Evolutionary conservation across 2,329 filamentous ascomycete genomes (phyloP).

Genomic region (Ascochyta pisi): DNA sequence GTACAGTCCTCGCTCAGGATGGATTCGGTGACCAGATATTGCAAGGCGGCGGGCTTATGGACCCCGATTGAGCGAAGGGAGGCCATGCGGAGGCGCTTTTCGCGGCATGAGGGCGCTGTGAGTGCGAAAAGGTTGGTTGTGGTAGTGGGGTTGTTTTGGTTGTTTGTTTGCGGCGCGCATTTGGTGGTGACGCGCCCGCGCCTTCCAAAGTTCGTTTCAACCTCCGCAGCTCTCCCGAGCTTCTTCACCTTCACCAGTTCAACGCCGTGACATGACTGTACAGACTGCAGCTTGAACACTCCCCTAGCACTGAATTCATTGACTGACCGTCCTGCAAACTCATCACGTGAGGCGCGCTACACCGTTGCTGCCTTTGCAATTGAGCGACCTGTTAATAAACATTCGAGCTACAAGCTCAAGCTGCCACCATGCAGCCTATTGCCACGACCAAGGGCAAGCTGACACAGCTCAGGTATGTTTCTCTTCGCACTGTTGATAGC

Average conservation of each 20-base stretch:
- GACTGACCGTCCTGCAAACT: not conserved
- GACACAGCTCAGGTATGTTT: slow-evolving; percentile 40
- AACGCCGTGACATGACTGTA: not conserved
- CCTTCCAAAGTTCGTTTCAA: slow-evolving; percentile 14
- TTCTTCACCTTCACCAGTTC: slow-evolving; percentile 7
- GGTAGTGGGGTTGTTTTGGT: slow-evolving; percentile 16
- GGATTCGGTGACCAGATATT: slow-evolving; percentile 81
- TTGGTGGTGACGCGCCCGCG: slow-evolving; percentile 33
- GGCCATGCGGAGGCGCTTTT: slow-evolving; percentile 69
- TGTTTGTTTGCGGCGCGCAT: slow-evolving; percentile 28
- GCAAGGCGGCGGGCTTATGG: slow-evolving; percentile 84
- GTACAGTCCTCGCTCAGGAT: slow-evolving; percentile 73
- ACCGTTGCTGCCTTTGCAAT: not conserved
- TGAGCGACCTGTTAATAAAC: not conserved
- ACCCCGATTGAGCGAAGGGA: slow-evolving; percentile 88
- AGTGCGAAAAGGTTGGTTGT: slow-evolving; percentile 5
- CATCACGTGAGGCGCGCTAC: not conserved
- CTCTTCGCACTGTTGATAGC: not conserved
- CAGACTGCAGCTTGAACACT: not conserved
- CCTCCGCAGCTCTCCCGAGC: slow-evolving; percentile 26
- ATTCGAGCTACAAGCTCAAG: slow-evolving; percentile 1
- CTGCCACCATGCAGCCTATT: slow-evolving; percentile 76
- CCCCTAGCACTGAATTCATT: not conserved
- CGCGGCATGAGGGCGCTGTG: slow-evolving; percentile 41
- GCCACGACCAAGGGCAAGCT: slow-evolving; percentile 41